Percentiles rank a stretch among this genome's conserved stretches.
These are phyloP conservation scores for Angomonas deanei DNA, from an alignment of 208 protist species.

Conservation along the genomic window DNA sequence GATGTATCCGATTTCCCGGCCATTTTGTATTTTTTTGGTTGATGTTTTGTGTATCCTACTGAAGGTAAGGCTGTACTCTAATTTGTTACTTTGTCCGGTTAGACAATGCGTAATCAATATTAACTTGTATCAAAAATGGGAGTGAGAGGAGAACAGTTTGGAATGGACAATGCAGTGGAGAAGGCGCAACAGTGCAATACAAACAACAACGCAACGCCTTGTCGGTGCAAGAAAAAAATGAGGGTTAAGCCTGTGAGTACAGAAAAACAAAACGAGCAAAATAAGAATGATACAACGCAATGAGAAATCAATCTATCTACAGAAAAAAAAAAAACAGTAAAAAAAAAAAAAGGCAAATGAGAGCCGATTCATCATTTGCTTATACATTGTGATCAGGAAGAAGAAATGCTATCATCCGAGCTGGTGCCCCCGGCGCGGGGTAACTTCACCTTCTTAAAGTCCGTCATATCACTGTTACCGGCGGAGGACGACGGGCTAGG, in stretches of 20 bases:
- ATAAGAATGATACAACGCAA: not conserved
- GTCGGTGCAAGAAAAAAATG: too few species aligned
- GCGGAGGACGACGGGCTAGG: not conserved
- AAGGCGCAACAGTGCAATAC: not conserved
- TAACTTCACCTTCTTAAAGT: not conserved
- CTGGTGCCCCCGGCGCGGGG: not conserved
- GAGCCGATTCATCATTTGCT: not conserved
- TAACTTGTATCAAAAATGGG: too few species aligned
- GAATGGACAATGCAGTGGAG: too few species aligned
- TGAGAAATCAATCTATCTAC: not conserved
- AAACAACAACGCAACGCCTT: too few species aligned
- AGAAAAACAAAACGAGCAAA: not conserved
- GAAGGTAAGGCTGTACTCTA: not conserved
- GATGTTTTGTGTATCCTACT: not conserved
- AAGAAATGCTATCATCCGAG: not conserved
- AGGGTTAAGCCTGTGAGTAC: too few species aligned
- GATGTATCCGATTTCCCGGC: constrained; percentile 4
- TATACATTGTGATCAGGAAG: not conserved
- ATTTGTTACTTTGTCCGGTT: not conserved
- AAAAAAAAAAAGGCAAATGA: not conserved
- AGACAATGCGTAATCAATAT: too few species aligned
- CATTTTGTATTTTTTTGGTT: not conserved
- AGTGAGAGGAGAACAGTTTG: too few species aligned
- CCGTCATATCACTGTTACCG: not conserved
- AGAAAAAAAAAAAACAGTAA: not conserved